Conservation (phyloP, 192 early-diverging fungal genomes). For the Spinellus fusiger region DNA sequence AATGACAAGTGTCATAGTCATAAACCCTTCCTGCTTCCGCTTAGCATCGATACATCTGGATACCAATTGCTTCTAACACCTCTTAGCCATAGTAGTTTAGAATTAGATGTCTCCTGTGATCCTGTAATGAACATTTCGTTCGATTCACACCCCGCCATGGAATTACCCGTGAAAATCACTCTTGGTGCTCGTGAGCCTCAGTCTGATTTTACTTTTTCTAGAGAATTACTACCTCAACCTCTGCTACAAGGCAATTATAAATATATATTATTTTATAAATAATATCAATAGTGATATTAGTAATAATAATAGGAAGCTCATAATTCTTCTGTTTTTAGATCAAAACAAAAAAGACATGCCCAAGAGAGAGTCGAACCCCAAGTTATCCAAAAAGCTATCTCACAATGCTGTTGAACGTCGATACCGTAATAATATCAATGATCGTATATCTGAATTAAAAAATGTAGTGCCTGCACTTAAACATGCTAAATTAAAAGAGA, state of each 20-base stretch:
- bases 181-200: too few species aligned
- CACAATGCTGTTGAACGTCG: conserved; percentile 93
- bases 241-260: too few species aligned
- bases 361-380: conserved; percentile 18
- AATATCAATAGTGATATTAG: too few species aligned
- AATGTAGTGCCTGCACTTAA: conserved; percentile 78
- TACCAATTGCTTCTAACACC: neutral
- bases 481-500: conserved; percentile 34
- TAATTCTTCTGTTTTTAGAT: too few species aligned
- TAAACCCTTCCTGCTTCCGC: neutral
- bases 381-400: conserved; percentile 84
- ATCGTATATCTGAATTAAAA: conserved; percentile 84
- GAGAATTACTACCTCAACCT: too few species aligned
- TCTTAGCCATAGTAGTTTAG: neutral
- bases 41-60: neutral
- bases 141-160: too few species aligned
- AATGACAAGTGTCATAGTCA: too few species aligned
- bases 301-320: too few species aligned
- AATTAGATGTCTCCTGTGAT: neutral
- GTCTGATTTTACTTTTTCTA: too few species aligned
- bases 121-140: neutral
- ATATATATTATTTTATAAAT: too few species aligned
- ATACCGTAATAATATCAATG: conserved; percentile 96
- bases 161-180: too few species aligned
- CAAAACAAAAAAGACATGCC: neutral